These are phyloP conservation scores for Cicer yamashitae DNA, from an alignment of 306 rosid genomes.

Conservation along the genomic window DNA sequence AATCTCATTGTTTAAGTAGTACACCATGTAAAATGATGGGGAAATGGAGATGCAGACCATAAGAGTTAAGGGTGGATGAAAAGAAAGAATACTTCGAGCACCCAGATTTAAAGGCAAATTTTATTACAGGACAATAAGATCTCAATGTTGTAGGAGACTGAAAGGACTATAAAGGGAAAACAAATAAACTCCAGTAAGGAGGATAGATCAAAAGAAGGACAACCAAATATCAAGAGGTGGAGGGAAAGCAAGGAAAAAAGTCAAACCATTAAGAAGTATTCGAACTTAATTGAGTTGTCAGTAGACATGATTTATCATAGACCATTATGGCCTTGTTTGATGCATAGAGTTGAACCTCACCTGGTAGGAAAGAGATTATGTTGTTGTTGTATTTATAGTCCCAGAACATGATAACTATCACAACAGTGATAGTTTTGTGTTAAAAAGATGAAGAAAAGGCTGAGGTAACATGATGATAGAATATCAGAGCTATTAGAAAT, in stretches of 20 bases:
- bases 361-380: neutral
- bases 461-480: constrained; percentile 8
- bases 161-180: neutral
- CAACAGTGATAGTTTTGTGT: neutral
- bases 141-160: neutral
- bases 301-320: neutral
- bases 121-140: neutral
- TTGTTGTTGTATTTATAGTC: neutral
- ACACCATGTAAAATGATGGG: neutral
- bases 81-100: neutral
- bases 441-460: neutral
- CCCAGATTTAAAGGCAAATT: neutral
- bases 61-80: neutral
- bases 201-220: neutral
- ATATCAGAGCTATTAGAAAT: neutral
- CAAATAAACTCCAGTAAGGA: neutral
- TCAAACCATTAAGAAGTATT: neutral
- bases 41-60: neutral
- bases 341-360: neutral
- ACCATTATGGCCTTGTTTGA: neutral
- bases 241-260: neutral
- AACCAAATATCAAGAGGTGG: neutral
- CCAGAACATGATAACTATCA: constrained; percentile 3
- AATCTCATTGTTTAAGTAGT: neutral
- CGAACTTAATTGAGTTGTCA: neutral